Evolutionary conservation across 305 asterid genomes (phyloP).

Genomic region (Fraxinus xanthoxyloides): DNA sequence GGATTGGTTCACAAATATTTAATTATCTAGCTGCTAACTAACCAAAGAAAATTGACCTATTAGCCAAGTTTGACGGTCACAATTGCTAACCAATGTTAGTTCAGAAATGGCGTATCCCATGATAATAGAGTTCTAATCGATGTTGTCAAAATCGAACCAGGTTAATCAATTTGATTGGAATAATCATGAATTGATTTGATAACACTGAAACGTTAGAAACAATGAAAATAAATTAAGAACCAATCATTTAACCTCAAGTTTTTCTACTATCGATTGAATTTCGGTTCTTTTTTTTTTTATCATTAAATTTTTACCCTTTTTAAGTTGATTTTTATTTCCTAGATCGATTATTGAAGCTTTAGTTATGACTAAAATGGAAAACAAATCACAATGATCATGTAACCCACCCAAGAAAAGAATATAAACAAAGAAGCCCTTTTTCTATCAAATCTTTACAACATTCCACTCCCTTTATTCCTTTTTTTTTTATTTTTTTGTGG

Average conservation of each 20-base stretch:
- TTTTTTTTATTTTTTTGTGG: neutral
- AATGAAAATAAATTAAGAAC: too few species aligned
- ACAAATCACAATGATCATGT: neutral
- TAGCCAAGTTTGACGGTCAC: neutral
- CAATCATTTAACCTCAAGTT: neutral
- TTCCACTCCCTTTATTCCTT: neutral
- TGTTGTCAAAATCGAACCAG: neutral
- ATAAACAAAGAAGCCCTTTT: neutral
- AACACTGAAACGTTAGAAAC: neutral
- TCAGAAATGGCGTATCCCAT: neutral
- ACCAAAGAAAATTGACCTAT: neutral
- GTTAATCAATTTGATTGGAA: too few species aligned
- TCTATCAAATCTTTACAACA: neutral
- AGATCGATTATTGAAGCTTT: neutral
- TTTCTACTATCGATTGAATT: neutral
- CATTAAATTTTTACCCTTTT: neutral
- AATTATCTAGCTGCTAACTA: neutral
- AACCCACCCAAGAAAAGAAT: neutral
- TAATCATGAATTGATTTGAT: too few species aligned
- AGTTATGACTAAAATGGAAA: neutral
- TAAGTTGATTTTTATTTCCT: neutral
- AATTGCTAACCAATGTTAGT: neutral
- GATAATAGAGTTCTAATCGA: neutral
- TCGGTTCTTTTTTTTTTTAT: too few species aligned
- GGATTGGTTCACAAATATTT: too few species aligned